Evolutionary conservation across 495 filamentous ascomycete species (phyloP).

Genomic region (Lasiosphaeria hispida): DNA sequence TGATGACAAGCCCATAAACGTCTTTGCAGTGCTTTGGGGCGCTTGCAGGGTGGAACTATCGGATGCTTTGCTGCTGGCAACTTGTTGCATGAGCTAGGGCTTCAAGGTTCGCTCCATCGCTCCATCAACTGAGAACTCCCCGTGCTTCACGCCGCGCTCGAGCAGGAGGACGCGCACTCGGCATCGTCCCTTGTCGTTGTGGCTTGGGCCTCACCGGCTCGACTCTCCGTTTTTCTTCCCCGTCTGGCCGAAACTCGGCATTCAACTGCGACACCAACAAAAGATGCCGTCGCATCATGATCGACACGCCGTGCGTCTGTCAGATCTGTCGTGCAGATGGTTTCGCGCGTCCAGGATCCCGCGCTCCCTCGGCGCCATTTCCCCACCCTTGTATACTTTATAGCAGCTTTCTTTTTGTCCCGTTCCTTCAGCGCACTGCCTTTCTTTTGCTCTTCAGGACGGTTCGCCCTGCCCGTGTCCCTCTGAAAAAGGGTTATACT

Average conservation of each 20-base stretch:
- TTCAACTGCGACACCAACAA: constrained; percentile 8
- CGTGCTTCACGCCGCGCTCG: not conserved
- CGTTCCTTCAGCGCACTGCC: no score
- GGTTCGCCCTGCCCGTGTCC: not conserved
- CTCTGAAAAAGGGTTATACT: no score
- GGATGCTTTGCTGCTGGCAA: not conserved
- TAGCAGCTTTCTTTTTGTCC: constrained; percentile 1
- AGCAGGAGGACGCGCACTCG: not conserved
- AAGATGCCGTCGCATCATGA: constrained; percentile 33
- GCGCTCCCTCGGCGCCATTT: constrained; percentile 5
- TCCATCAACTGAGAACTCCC: not conserved
- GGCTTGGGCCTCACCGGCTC: constrained; percentile 3
- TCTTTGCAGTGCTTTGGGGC: not conserved
- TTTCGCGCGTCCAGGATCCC: constrained; percentile 7
- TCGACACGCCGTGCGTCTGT: constrained; percentile 36
- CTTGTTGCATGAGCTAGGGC: not conserved
- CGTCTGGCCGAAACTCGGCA: constrained; percentile 2
- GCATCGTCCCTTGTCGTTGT: not conserved
- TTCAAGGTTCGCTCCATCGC: not conserved
- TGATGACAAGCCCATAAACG: not conserved
- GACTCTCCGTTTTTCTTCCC: not conserved
- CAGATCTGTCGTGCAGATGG: constrained; percentile 37
- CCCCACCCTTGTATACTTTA: constrained; percentile 4
- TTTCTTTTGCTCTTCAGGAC: constrained; percentile 3
- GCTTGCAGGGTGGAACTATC: not conserved